A percentile compares a stretch with the other conserved stretches of the same genome.
phyloP scores from a whole-genome alignment of 1,284 basidiomycete genomes.

The Sporisorium reilianum region DNA sequence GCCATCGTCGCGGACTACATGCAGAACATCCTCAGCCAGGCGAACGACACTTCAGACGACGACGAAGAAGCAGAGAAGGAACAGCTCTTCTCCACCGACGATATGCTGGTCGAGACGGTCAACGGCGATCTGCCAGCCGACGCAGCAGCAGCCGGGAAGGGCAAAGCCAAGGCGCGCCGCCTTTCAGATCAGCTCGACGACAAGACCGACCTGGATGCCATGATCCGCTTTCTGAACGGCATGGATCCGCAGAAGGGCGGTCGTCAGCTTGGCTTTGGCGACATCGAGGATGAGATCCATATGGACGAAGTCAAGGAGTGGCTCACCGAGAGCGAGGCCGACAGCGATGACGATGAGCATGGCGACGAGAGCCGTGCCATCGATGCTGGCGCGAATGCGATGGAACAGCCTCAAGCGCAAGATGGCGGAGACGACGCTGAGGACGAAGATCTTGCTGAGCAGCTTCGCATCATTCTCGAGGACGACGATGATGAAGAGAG shows the following conservation, averaged over 20 bases:
- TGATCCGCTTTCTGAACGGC: slow-evolving; percentile 62
- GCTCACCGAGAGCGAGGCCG: slow-evolving; percentile 54
- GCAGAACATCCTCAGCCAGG: slow-evolving; percentile 57
- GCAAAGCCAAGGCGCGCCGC: slow-evolving; percentile 31
- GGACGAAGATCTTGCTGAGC: slow-evolving; percentile 31
- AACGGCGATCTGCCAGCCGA: slow-evolving; percentile 14
- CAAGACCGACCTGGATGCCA: slow-evolving; percentile 50
- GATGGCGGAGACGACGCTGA: slow-evolving; percentile 25
- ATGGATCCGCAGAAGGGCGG: slow-evolving; percentile 62
- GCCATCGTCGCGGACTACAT: slow-evolving; percentile 66
- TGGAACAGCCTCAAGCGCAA: neutral
- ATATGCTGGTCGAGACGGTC: slow-evolving; percentile 33
- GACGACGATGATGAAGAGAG: slow-evolving; percentile 39
- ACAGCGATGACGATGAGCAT: slow-evolving; percentile 25
- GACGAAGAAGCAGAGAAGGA: slow-evolving; percentile 18
- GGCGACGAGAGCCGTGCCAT: slow-evolving; percentile 3
- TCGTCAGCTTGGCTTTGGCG: slow-evolving; percentile 56
- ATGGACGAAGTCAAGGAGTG: slow-evolving; percentile 60
- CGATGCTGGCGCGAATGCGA: neutral
- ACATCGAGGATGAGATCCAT: slow-evolving; percentile 52
- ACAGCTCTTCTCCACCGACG: slow-evolving; percentile 15
- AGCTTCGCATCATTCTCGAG: slow-evolving; percentile 47
- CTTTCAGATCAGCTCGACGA: slow-evolving; percentile 41
- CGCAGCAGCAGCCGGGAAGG: slow-evolving; percentile 12
- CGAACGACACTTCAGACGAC: slow-evolving; percentile 18